Base-by-base conservation (phyloP, 371 early-diverging fungal species). In the Scutellospora calospora region DNA sequence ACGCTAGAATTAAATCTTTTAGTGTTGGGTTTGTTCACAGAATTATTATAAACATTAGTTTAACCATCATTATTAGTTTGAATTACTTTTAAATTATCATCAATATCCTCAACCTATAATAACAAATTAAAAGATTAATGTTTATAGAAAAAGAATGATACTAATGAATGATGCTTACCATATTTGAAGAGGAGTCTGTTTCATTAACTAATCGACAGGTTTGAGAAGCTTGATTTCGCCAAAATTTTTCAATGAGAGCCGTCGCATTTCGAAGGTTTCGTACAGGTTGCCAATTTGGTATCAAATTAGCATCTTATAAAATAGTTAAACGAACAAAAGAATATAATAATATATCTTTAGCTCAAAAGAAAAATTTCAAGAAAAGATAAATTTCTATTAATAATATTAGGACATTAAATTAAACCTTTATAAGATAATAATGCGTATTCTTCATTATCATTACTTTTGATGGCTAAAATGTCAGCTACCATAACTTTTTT, bases 181-280 rank as follows among this genome's bases (percentile, higher is more conserved):
- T 9, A 45, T 45, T 45, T 45, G 45, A 45, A 45, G 38, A 38
- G 2, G 45, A 45, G 12, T 45, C 45, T 1, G 45, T 45, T 45
- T 2, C 11, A 9, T 45, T 45, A 45, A 45, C 9, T 45, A 45
- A 45, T 45, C 12, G 45, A 45, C 45, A 45, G 9, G 45, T 1
- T 9, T 12, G 45, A 45, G 45, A 45, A 45, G 45, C 45, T 45
- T 45, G 45, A 0, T 45, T 45, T 45, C 12, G 45, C 27, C 60
- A 29, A 60, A 63, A 63, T 18, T 63, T 33, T 63, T 63, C 33
- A 18, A 63, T 33, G 27, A 63, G 63, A 31, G 33, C 35, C 11
- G 16, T 63, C 20, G 63, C 33, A 63, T 63, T 63, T 63, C 63
- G 31, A 63, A 63, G 63, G 20, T 63, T 63, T 31, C 63, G 63